Evolutionary conservation across 2,329 filamentous ascomycete species (phyloP).

Genomic region (Beauveria asiatica): DNA sequence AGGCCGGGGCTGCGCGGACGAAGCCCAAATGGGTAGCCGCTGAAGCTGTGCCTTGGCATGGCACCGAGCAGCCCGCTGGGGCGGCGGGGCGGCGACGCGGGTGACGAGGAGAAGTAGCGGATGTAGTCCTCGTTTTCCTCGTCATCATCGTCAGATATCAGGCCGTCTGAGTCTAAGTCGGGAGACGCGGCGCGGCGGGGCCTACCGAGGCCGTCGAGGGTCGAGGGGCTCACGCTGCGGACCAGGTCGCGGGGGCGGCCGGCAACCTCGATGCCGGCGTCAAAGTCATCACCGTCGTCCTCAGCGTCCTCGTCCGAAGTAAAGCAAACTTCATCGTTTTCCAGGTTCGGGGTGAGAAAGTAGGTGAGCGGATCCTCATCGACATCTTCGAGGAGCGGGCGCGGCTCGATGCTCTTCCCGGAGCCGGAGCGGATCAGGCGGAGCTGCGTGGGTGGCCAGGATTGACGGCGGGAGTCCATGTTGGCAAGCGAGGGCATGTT

Average conservation of each 20-base stretch:
- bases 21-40: slow-evolving; percentile 25
- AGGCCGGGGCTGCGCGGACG: slow-evolving; percentile 25
- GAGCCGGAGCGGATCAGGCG: slow-evolving; percentile 35
- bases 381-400: slow-evolving; percentile 38
- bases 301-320: slow-evolving; percentile 26
- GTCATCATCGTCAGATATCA: slow-evolving; percentile 38
- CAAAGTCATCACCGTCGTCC: slow-evolving; percentile 41
- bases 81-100: slow-evolving; percentile 24
- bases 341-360: slow-evolving; percentile 39
- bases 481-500: slow-evolving; percentile 28
- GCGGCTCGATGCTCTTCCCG: slow-evolving; percentile 26
- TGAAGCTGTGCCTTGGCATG: slow-evolving; percentile 25
- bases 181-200: slow-evolving; percentile 23
- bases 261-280: slow-evolving; percentile 48
- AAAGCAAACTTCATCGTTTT: slow-evolving; percentile 17
- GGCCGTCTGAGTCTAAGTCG: slow-evolving; percentile 32
- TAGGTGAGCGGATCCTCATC: slow-evolving; percentile 47
- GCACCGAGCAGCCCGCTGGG: neutral
- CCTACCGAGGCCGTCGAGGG: slow-evolving; percentile 42
- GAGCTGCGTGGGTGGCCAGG: slow-evolving; percentile 45
- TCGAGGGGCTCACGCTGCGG: slow-evolving; percentile 49
- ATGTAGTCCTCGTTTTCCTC: slow-evolving; percentile 44
- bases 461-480: slow-evolving; percentile 32
- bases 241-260: slow-evolving; percentile 37
- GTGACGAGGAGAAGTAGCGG: slow-evolving; percentile 34